These are phyloP conservation scores for Chaetomiaceae sp. DNA, from an alignment of 2,329 filamentous ascomycete genomes.

Conservation along the genomic window DNA sequence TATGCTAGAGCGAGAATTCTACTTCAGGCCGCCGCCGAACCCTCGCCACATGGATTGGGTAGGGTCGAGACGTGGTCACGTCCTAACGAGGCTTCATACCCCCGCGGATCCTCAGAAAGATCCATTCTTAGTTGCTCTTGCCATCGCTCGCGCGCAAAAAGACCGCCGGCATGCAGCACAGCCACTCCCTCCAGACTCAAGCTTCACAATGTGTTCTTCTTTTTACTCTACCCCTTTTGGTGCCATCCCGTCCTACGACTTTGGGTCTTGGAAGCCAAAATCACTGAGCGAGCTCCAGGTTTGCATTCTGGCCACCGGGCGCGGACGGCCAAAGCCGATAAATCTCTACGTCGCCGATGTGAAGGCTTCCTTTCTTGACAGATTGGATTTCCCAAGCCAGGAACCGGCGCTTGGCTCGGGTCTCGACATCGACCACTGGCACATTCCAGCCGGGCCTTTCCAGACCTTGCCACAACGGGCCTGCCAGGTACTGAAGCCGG, in stretches of 20 bases:
- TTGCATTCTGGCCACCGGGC: not conserved
- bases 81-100: not conserved
- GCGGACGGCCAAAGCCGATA: not conserved
- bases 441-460: not conserved
- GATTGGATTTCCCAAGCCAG: not conserved
- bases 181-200: not conserved
- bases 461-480: not conserved
- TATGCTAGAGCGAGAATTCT: no score
- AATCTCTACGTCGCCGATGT: constrained; percentile 2
- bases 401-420: not conserved
- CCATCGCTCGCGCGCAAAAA: not conserved
- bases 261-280: not conserved
- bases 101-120: not conserved
- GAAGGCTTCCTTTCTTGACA: not conserved
- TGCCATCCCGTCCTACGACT: no score
- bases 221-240: no score
- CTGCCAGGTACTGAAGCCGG: no score
- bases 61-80: not conserved
- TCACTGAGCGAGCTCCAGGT: not conserved
- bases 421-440: not conserved
- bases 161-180: not conserved
- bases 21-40: no score
- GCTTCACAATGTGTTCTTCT: not conserved
- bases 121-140: not conserved
- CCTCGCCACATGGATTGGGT: not conserved